Base-by-base conservation (phyloP, 352 stramenopile genomes). In the Pseudoperonospora humuli region DNA sequence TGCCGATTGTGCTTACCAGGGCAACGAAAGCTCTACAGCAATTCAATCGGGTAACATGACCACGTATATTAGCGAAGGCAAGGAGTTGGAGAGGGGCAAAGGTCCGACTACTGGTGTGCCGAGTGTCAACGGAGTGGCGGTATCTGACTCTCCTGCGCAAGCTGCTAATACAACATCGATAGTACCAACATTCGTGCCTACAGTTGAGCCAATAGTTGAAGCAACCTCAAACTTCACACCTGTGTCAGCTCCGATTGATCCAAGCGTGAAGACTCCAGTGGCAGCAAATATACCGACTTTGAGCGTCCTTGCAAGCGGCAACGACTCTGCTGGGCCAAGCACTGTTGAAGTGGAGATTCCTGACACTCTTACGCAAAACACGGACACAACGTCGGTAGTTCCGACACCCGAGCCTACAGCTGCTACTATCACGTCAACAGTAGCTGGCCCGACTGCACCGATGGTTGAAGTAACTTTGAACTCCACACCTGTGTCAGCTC, bases 1-100 rank as follows among this genome's bases (percentile, higher is more conserved):
- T 25, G 75, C 80, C 2, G 60, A 89, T 36, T 93, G 80, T 25
- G 37, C 45, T 1, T 71, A 57, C 36, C 37, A 61, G 14, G 43
- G 15, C 31, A 23, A 7, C 27, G 14, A 27, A 9, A 61, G 61
- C 3, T 24, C 34, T 17, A 63, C 40, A 8, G 37, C 36, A 2
- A 37, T 39, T 24, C 37, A 43, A 13, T 48, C 50, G 1, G 39
- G 45, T 24, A 50, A 42, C 18, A 8, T 32, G 32, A 50, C 14
- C 10, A 40, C 42, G 9, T 57, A 18, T 29, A 56, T 27, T 10
- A 39, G 42, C 14, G 20, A 45, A 32, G 44, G 31, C 13, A 37
- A 50, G 42, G 39, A 49, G 28, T 56, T 39, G 9, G 20, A 54
- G 13, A 23, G 36, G 24, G 37, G 44, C 5, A 25, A 38, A 2